A percentile compares a stretch with the other conserved stretches of the same genome.
Conservation (phyloP, 2,329 filamentous ascomycete genomes). For the Xylariales sp. region DNA sequence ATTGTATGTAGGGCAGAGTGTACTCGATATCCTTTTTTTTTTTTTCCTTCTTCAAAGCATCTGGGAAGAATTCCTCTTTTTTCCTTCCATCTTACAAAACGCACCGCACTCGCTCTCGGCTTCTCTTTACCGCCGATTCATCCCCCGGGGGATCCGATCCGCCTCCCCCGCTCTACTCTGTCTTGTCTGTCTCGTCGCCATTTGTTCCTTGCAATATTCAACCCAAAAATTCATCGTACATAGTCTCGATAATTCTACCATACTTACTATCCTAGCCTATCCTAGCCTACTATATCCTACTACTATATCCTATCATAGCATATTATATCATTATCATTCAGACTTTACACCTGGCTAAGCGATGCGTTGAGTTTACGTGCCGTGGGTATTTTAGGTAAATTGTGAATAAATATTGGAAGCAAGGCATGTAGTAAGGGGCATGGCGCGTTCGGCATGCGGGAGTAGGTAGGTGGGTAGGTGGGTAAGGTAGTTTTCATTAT, state of each 20-base stretch:
- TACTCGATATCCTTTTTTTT: slow-evolving; percentile 29
- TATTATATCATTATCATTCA: no score
- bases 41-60: slow-evolving; percentile 15
- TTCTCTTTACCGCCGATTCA: slow-evolving; percentile 14
- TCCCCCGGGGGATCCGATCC: not conserved
- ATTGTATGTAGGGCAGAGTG: slow-evolving; percentile 35
- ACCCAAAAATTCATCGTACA: slow-evolving; percentile 14
- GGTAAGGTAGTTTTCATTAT: no score
- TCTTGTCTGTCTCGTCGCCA: not conserved
- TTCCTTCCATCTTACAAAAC: not conserved
- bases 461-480: no score
- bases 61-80: slow-evolving; percentile 14
- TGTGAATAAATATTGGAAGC: no score
- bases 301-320: no score
- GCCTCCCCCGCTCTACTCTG: not conserved
- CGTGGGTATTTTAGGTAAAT: no score
- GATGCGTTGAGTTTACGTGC: no score
- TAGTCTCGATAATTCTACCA: slow-evolving; percentile 19
- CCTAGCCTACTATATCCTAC: no score
- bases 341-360: no score
- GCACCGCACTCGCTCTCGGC: slow-evolving; percentile 19
- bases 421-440: no score
- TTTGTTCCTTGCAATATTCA: slow-evolving; percentile 1
- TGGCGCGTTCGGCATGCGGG: no score
- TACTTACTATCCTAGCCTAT: slow-evolving; percentile 9